Evolutionary conservation across 2,329 filamentous ascomycete species (phyloP).

Genomic region (Bipolaris sorokiniana): DNA sequence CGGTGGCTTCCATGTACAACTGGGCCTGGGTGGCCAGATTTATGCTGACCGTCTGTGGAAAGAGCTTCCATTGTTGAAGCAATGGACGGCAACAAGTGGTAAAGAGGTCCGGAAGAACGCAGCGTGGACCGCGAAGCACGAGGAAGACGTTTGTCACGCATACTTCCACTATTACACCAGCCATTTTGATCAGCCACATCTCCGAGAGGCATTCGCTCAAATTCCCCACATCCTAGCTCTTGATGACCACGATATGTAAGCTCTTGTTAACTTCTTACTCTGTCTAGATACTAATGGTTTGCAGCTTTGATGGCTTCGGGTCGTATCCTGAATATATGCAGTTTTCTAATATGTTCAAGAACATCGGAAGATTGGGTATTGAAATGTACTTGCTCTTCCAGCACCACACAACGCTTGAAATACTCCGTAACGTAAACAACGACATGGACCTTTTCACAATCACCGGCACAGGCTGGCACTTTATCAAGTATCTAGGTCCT

Average conservation of each 20-base stretch:
- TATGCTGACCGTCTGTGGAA: constrained; percentile 97
- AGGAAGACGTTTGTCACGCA: constrained; percentile 93
- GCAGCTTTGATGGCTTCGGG: constrained; percentile 92
- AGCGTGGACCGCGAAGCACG: constrained; percentile 89
- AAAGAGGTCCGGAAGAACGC: constrained; percentile 91
- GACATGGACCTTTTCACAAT: constrained; percentile 95
- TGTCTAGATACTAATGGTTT: constrained; percentile 11
- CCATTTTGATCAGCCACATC: constrained; percentile 94
- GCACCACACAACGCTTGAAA: constrained; percentile 93
- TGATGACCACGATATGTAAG: constrained; percentile 98
- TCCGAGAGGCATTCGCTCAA: constrained; percentile 95
- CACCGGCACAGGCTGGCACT: constrained; percentile 98
- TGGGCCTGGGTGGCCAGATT: constrained; percentile 92
- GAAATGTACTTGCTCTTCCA: constrained; percentile 99
- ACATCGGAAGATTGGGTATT: constrained; percentile 91
- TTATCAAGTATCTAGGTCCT: constrained; percentile 93
- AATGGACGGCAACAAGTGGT: constrained; percentile 92
- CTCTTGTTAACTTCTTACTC: constrained; percentile 28
- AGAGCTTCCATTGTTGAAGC: constrained; percentile 88
- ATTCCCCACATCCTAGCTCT: constrained; percentile 93
- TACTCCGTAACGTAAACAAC: constrained; percentile 84
- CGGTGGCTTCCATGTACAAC: constrained; percentile 91
- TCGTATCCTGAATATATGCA: constrained; percentile 99
- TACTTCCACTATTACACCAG: constrained; percentile 99
- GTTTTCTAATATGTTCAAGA: constrained; percentile 95